Evolutionary conservation across 371 early-diverging fungal genomes (phyloP).

Genomic region (Parasitella parasitica): DNA sequence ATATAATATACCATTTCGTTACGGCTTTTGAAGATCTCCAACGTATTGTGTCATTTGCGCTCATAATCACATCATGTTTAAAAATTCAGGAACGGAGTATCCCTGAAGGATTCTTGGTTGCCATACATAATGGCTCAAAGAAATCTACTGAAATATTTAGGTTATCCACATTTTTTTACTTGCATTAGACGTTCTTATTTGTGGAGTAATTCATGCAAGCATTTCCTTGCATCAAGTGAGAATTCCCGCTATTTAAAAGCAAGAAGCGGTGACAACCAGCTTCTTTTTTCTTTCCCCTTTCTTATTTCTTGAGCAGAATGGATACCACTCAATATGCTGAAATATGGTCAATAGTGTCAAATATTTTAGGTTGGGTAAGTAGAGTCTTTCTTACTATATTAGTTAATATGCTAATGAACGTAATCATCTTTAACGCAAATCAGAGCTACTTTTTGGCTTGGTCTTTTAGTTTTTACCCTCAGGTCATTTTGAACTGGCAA

Average conservation of each 20-base stretch:
- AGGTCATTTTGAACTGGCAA: constrained; percentile 37
- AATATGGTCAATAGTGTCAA: constrained; percentile 28
- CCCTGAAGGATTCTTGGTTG: no score
- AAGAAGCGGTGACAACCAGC: no score
- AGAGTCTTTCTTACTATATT: background rate
- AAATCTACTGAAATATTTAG: background rate
- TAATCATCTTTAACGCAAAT: background rate
- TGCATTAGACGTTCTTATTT: background rate
- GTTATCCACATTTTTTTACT: background rate
- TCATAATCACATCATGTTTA: background rate
- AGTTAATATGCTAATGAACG: background rate
- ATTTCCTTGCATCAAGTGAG: no score
- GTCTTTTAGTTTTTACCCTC: constrained; percentile 53
- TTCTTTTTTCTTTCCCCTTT: background rate
- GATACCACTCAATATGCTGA: background rate
- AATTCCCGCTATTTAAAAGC: no score
- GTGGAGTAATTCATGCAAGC: background rate
- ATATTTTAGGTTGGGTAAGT: constrained; percentile 44
- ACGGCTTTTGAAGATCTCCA: no score
- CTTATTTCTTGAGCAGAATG: background rate
- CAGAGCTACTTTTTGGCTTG: constrained; percentile 46
- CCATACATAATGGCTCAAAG: no score
- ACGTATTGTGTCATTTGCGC: background rate
- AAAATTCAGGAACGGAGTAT: background rate
- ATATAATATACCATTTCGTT: no score